Evolutionary conservation across 2,329 filamentous ascomycete genomes (phyloP), one percentile per base, ranked within the genome.

Genomic region (Chlorencoelia australis): DNA sequence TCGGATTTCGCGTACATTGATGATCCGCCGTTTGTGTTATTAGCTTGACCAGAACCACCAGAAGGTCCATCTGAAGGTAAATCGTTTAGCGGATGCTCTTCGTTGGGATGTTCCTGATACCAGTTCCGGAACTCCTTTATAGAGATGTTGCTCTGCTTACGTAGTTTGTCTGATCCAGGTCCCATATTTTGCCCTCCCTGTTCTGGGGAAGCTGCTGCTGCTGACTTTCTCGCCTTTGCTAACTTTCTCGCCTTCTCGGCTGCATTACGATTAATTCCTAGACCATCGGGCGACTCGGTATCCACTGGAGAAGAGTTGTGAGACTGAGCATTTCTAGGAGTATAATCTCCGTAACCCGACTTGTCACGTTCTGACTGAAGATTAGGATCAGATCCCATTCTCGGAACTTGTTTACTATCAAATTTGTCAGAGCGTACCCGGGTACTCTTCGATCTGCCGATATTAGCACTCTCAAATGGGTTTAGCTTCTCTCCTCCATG

Each of bases 401-500:
- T 44, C 20, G 47, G 44, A 4, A 54, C 38, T 16, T 43, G 34
- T 27, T 42, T 37, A 28, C 30, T 9, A 21, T 33, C 26, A 15
- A 18, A 17, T 22, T 31, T 35, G 8, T 30, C 18, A 13, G 41
- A 33, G 2, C 34, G 35, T n/a, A 47, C 48, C 28, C 43, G 43
- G 4, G 51, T 57, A 30, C 48, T 57, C 30, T 51, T 56, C 16
- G 54, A 57, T 45, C 54, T 51, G 22, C 39, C 44, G 8, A 56
- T 31, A 45, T 50, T 49, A 38, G 46, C 37, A 26, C 38, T 66
- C 29, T 73, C 71, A 40, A 73, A 75, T 0, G 71, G 66, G 30
- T 74, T 68, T 4, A 71, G 68, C 56, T 69, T 77, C 52, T 79
- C 75, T 21, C 74, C 72, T 9, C 69, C 64, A 20, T 68, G 64